Evolutionary conservation across 2,329 filamentous ascomycete genomes (phyloP).

Genomic region (Sordariomycetes sp.): DNA sequence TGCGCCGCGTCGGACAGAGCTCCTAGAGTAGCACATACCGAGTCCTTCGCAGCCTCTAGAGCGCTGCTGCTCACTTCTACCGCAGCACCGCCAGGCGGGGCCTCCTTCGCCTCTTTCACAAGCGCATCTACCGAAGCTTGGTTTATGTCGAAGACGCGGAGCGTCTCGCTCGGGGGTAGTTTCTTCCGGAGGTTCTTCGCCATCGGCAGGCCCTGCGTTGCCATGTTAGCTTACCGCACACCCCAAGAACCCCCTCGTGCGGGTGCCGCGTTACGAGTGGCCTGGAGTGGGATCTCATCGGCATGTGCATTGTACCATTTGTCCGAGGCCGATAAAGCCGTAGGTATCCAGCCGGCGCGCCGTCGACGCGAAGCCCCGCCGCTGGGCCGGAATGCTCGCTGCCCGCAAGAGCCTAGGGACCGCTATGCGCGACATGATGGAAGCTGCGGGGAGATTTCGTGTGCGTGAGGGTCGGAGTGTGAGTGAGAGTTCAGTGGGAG

Average conservation of each 20-base stretch:
- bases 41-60: constrained; percentile 36
- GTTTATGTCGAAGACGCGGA: constrained; percentile 49
- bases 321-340: constrained; percentile 49
- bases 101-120: constrained; percentile 32
- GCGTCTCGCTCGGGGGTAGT: constrained; percentile 35
- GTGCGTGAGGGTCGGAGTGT: background rate
- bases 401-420: background rate
- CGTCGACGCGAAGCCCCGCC: constrained; percentile 40
- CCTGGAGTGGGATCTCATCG: background rate
- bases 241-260: background rate
- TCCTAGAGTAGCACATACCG: constrained; percentile 28
- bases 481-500: background rate
- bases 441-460: background rate
- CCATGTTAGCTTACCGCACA: background rate
- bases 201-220: constrained; percentile 47
- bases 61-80: constrained; percentile 33
- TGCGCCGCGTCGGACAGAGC: no score
- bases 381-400: constrained; percentile 17
- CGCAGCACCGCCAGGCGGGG: constrained; percentile 30
- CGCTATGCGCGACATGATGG: constrained; percentile 1
- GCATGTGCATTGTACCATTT: constrained; percentile 51
- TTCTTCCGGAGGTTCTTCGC: constrained; percentile 50
- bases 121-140: constrained; percentile 33
- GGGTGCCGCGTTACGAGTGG: background rate
- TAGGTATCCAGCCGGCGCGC: constrained; percentile 37